A percentile compares a stretch with the other conserved stretches of the same genome.
phyloP scores from a whole-genome alignment of 2,329 filamentous ascomycete genomes.

The Neonectria ditissima region DNA sequence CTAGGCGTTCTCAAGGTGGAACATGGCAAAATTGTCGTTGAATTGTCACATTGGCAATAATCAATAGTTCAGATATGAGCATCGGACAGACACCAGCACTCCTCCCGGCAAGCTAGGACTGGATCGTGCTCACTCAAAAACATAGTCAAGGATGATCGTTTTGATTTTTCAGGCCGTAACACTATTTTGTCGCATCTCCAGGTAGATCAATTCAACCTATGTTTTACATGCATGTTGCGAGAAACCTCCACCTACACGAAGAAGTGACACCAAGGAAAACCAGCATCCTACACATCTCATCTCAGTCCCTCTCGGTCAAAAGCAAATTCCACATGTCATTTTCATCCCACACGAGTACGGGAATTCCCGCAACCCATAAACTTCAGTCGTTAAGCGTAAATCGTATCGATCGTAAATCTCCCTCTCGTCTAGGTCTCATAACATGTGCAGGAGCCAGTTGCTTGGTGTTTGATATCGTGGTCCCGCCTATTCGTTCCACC shows the following conservation, averaged over 20 bases:
- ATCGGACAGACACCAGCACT: conserved; percentile 16
- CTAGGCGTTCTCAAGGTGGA: conserved; percentile 47
- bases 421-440: conserved; percentile 26
- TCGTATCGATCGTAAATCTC: conserved; percentile 44
- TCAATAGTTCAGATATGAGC: conserved; percentile 14
- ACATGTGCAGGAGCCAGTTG: conserved; percentile 8
- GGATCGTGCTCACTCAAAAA: conserved; percentile 4
- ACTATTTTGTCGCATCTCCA: conserved; percentile 23
- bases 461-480: conserved; percentile 3
- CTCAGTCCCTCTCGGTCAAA: conserved; percentile 15
- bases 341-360: conserved; percentile 25
- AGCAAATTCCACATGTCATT: conserved; percentile 34
- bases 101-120: not conserved
- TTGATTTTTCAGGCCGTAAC: conserved; percentile 14
- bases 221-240: conserved; percentile 39
- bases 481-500: not conserved
- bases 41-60: conserved; percentile 19
- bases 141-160: conserved; percentile 5
- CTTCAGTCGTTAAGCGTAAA: conserved; percentile 41
- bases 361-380: conserved; percentile 16
- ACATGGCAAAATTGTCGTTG: conserved; percentile 14
- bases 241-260: conserved; percentile 13
- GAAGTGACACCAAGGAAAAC: conserved; percentile 32
- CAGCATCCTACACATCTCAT: conserved; percentile 32
- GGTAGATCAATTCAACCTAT: conserved; percentile 30